Conservation (phyloP, 73 alveolate genomes). For the Paraurostyla sp. region DNA sequence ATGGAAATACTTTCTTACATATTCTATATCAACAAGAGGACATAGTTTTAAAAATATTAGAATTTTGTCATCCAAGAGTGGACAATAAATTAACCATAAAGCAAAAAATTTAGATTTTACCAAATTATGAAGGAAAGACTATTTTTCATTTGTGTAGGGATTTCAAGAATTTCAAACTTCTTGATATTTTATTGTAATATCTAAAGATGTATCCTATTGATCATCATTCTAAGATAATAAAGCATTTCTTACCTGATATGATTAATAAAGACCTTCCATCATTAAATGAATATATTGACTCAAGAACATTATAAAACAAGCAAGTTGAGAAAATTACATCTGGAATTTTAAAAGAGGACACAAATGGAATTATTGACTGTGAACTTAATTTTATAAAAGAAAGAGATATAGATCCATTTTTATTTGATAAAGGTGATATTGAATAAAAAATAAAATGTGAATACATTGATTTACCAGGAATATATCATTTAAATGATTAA, state of each 20-base stretch:
- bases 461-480: background rate
- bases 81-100: background rate
- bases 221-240: slow-evolving; percentile 45
- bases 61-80: background rate
- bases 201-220: slow-evolving; percentile 9
- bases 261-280: slow-evolving; percentile 14
- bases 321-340: background rate
- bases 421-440: background rate
- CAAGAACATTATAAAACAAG: background rate
- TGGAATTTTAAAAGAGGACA: slow-evolving; percentile 7
- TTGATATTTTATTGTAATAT: slow-evolving; percentile 6
- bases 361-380: background rate
- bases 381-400: background rate
- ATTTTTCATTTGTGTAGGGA: background rate
- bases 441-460: slow-evolving; percentile 2
- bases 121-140: slow-evolving; percentile 5
- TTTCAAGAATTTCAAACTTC: background rate
- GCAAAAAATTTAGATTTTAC: background rate
- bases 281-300: slow-evolving; percentile 1
- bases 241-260: background rate
- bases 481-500: background rate
- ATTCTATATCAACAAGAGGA: background rate
- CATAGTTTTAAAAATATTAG: background rate
- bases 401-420: background rate
- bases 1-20: slow-evolving; percentile 51